Percentiles rank a stretch among this genome's conserved stretches.
These are phyloP conservation scores for Tulasnella sp. DNA, from an alignment of 768 basidiomycete genomes.

Conservation along the genomic window DNA sequence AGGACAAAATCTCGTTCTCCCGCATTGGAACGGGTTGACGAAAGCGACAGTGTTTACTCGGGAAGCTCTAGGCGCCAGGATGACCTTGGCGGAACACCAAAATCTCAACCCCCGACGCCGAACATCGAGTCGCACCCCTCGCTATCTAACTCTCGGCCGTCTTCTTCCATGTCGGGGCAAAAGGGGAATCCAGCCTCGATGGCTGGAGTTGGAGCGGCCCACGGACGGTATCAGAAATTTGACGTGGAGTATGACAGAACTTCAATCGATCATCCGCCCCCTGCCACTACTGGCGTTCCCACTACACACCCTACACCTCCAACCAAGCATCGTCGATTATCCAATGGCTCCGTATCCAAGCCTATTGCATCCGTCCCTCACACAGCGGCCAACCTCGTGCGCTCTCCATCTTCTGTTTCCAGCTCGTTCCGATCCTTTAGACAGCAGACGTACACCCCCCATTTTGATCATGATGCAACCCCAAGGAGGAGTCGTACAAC, in stretches of 20 bases:
- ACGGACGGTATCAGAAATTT: background rate
- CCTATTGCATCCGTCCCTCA: background rate
- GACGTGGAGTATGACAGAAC: background rate
- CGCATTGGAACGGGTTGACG: background rate
- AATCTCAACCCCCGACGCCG: background rate
- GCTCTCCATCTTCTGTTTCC: background rate
- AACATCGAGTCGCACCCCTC: background rate
- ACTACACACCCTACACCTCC: background rate
- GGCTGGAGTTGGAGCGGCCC: background rate
- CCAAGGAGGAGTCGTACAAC: background rate
- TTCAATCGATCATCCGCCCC: background rate
- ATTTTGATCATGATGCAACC: background rate
- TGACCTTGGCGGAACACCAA: background rate
- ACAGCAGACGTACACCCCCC: background rate
- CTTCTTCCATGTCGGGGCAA: background rate
- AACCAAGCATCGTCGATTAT: background rate
- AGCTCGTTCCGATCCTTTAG: background rate
- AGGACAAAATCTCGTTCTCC: background rate
- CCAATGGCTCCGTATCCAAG: background rate
- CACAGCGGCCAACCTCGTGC: background rate
- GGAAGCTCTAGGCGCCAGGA: background rate
- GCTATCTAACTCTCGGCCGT: background rate
- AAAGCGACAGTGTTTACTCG: background rate
- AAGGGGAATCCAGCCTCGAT: background rate
- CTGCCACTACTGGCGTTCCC: background rate